Conservation (phyloP, 2,329 filamentous ascomycete species). For the Daldinia sp. region DNA sequence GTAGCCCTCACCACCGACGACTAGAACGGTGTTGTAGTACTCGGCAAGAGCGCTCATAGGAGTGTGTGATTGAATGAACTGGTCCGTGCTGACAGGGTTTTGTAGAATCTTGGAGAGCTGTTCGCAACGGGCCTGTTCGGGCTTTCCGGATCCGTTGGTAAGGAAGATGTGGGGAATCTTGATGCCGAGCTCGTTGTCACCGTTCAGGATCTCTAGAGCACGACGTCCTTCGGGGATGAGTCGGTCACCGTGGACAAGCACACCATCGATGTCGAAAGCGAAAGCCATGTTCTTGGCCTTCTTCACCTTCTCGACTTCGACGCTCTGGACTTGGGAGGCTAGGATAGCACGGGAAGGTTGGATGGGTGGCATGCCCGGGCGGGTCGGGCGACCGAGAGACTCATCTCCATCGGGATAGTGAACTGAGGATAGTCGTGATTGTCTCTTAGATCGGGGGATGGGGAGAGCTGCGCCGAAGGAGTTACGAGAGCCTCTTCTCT, state of each 20-base stretch:
- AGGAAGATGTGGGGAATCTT: slow-evolving; percentile 82
- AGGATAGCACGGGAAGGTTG: slow-evolving; percentile 75
- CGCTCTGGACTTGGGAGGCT: slow-evolving; percentile 76
- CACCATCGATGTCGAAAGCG: slow-evolving; percentile 83
- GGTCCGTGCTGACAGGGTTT: slow-evolving; percentile 74
- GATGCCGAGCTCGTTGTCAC: slow-evolving; percentile 81
- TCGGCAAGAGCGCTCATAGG: slow-evolving; percentile 81
- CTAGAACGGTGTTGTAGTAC: slow-evolving; percentile 81
- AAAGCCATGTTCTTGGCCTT: slow-evolving; percentile 85
- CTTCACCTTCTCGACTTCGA: slow-evolving; percentile 73
- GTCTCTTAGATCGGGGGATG: slow-evolving; percentile 77
- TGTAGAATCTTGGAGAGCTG: slow-evolving; percentile 76
- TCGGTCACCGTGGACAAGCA: slow-evolving; percentile 78
- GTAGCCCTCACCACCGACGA: slow-evolving; percentile 81
- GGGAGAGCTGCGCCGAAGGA: slow-evolving; percentile 80
- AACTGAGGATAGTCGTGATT: slow-evolving; percentile 75
- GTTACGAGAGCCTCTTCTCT: slow-evolving; percentile 77
- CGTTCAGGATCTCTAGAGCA: slow-evolving; percentile 77
- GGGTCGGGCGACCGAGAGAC: slow-evolving; percentile 59
- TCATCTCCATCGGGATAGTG: slow-evolving; percentile 57
- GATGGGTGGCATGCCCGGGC: slow-evolving; percentile 69
- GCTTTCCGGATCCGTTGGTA: slow-evolving; percentile 80
- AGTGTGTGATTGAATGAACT: slow-evolving; percentile 83
- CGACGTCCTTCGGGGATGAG: slow-evolving; percentile 75
- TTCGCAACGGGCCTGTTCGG: slow-evolving; percentile 72